Evolutionary conservation across 78 protist genomes (phyloP).

Genomic region (Protostelium mycophagum): DNA sequence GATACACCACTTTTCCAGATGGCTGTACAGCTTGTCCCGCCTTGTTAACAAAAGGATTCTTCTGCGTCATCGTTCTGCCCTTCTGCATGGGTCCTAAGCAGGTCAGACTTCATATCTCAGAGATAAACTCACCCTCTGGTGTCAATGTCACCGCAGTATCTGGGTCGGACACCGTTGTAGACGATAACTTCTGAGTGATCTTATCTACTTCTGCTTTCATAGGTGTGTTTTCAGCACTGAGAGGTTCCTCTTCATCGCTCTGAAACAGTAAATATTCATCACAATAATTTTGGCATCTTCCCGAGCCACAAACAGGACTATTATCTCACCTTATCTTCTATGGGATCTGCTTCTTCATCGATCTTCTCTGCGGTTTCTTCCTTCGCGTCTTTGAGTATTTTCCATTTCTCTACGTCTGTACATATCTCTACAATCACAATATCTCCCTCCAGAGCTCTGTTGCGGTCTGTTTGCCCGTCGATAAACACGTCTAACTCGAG

Average conservation of each 20-base stretch:
- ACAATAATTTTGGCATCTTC: too few species aligned
- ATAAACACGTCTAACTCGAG: constrained; percentile 6
- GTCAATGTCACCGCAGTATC: constrained; percentile 6
- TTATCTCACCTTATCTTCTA: neutral
- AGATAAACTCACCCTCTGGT: constrained; percentile 6
- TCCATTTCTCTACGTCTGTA: constrained; percentile 30
- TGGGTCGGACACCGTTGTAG: neutral
- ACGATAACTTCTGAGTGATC: neutral
- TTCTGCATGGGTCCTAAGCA: neutral
- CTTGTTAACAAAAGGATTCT: constrained; percentile 9
- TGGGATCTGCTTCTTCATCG: neutral
- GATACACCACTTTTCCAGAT: constrained; percentile 26
- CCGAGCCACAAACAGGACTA: too few species aligned
- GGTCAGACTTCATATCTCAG: constrained; percentile 7
- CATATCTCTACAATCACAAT: constrained; percentile 45
- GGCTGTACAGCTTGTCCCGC: constrained; percentile 6
- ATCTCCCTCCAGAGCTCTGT: constrained; percentile 61
- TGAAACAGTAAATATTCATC: too few species aligned
- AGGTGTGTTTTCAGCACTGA: neutral
- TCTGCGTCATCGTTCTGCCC: neutral
- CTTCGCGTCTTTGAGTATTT: constrained; percentile 7
- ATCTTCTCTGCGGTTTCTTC: neutral
- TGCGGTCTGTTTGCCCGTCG: constrained; percentile 34
- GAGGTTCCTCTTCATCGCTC: constrained; percentile 18
- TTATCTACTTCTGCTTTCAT: neutral